phyloP scores from a whole-genome alignment of 2,329 filamentous ascomycete genomes.

The Elsinoe australis region DNA sequence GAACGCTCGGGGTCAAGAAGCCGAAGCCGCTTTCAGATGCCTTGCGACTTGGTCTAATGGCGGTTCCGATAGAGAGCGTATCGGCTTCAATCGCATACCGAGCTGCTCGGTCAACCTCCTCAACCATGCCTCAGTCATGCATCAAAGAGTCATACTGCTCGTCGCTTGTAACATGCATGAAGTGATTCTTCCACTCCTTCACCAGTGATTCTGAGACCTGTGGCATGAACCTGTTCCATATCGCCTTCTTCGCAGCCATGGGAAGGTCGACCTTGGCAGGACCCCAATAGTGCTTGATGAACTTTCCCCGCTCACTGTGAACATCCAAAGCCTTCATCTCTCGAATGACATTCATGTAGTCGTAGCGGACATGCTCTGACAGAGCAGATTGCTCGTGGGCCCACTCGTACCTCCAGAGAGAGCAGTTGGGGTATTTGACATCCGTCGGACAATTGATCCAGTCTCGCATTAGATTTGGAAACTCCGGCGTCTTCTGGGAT shows the following conservation, averaged over 20 bases:
- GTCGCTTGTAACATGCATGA: not conserved
- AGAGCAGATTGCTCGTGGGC: conserved; percentile 32
- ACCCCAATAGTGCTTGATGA: not conserved
- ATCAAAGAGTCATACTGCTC: not conserved
- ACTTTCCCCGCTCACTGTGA: not conserved
- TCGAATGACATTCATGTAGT: conserved; percentile 29
- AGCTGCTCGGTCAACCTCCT: too few species aligned
- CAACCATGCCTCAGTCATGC: not conserved
- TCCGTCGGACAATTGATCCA: conserved; percentile 31
- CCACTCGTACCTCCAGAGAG: conserved; percentile 27
- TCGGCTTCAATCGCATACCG: too few species aligned
- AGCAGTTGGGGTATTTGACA: conserved; percentile 29
- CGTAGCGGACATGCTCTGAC: conserved; percentile 30
- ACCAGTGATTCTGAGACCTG: not conserved
- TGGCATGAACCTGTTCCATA: not conserved
- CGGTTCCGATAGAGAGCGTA: too few species aligned
- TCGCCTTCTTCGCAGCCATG: not conserved
- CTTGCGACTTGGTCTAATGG: too few species aligned
- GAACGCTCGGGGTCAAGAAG: too few species aligned
- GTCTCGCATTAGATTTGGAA: conserved; percentile 28
- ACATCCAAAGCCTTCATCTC: conserved; percentile 23
- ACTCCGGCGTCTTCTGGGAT: conserved; percentile 33
- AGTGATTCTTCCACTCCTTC: not conserved
- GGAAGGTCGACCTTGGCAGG: not conserved
- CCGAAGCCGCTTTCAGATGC: too few species aligned